phyloP scores from a whole-genome alignment of 148 eudicot genomes.

The Fagopyrum tataricum region DNA sequence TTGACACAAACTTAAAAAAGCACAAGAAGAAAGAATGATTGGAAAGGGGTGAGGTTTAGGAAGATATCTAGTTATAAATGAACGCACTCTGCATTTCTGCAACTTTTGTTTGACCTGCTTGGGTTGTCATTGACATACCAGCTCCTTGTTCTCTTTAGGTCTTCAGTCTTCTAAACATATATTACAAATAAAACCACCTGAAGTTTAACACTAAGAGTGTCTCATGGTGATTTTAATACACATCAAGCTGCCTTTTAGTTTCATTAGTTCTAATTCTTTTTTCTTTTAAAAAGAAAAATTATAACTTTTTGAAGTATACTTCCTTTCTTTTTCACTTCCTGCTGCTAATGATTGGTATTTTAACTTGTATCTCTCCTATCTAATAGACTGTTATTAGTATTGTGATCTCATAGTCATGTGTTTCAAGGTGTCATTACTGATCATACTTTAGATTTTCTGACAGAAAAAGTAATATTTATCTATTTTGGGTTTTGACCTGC shows the following conservation, averaged over 20 bases:
- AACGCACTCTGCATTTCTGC: not conserved
- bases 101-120: not conserved
- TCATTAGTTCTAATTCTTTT: not conserved
- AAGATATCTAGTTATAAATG: not conserved
- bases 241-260: not conserved
- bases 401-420: not conserved
- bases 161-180: not conserved
- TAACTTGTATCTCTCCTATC: not conserved
- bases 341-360: not conserved
- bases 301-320: too few species aligned
- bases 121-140: not conserved
- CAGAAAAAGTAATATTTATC: not conserved
- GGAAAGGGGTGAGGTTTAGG: not conserved
- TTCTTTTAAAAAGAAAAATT: too few species aligned
- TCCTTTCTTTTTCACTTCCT: not conserved
- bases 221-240: not conserved
- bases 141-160: not conserved
- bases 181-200: not conserved
- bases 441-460: not conserved
- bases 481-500: constrained; percentile 17
- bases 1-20: too few species aligned
- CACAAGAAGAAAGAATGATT: not conserved
- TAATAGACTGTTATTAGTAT: not conserved
- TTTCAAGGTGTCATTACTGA: not conserved
- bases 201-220: not conserved